Base-by-base conservation (phyloP, 2,329 filamentous ascomycete species). In the Trichoderma pleuroti region DNA sequence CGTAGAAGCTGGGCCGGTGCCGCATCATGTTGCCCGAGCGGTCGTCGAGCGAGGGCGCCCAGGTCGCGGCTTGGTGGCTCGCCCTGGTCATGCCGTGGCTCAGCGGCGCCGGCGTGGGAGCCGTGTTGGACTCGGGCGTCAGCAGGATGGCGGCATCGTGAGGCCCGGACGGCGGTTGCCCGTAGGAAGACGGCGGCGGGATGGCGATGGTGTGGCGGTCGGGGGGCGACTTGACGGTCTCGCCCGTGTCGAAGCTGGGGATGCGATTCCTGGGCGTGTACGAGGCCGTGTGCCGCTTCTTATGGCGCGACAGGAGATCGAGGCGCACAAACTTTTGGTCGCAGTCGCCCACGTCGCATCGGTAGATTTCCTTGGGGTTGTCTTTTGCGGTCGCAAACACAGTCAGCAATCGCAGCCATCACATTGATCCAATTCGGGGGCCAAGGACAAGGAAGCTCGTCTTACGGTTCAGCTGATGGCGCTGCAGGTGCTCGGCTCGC, bases 401-500 rank as follows among this genome's bases (percentile, higher is more conserved):
- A 67, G 71, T 69, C 59, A 70, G 46, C 24, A 6, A 12, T 49
- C 42, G 7, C 24, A 5, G 5, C 34, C 11, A 60, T 36, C 8
- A 18, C 7, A 54, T 14, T 36, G 34, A 36, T 24, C 12, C 32
- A 46, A 42, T 52, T 24, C n/a, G 39, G 26, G 26, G 26, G 26
- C 3, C 3, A 28, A 28, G 26, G 32, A 42, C n/a, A n/a, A n/a
- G n/a, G 18, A 65, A 16, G 54, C 42, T 26, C 90, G n/a, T 80
- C 26, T 28, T 85, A 94, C 92, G 92, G 78, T 95, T 95, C 77
- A 95, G 79, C 82, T 94, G 91, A 81, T 95, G 92, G 63, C 92
- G 85, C 81, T 94, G 93, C 70, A 95, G 85, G 81, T 95, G 92
- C 80, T 95, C 92, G 10, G 92, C 91, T 72, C 92, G 86, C 68